These are phyloP conservation scores for Arthroderma sp. DNA, from an alignment of 2,329 filamentous ascomycete species.

Conservation along the genomic window DNA sequence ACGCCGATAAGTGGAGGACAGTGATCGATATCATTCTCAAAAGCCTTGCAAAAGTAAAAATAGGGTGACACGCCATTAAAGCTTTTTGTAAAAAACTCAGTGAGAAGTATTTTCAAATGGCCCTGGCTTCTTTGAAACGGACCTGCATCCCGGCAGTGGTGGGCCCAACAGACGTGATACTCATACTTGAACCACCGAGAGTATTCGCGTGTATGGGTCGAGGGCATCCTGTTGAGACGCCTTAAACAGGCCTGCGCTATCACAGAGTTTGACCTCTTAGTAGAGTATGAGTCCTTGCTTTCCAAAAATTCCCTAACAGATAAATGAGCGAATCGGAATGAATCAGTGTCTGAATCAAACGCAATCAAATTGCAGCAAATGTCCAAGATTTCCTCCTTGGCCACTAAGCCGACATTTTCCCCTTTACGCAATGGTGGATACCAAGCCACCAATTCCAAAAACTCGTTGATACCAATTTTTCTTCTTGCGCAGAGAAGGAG, in stretches of 20 bases:
- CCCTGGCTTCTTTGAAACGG: too few species aligned
- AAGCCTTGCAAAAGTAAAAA: too few species aligned
- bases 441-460: conserved; percentile 11
- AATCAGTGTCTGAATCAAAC: conserved; percentile 14
- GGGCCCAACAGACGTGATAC: background rate
- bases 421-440: background rate
- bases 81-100: background rate
- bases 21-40: too few species aligned
- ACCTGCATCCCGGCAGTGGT: too few species aligned
- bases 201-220: too few species aligned
- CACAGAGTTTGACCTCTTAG: background rate
- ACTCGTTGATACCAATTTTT: conserved; percentile 8
- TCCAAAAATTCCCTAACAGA: conserved; percentile 21
- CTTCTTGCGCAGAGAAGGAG: conserved; percentile 14
- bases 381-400: conserved; percentile 12
- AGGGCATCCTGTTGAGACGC: too few species aligned
- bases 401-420: background rate
- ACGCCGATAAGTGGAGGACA: too few species aligned
- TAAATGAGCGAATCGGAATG: conserved; percentile 20
- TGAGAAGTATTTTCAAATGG: too few species aligned
- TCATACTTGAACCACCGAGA: background rate
- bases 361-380: conserved; percentile 19
- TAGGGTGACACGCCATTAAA: background rate
- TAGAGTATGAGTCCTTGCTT: conserved; percentile 4
- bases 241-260: background rate